Conservation (phyloP, 1,284 basidiomycete species). For the Sanghuangporus baumii region DNA sequence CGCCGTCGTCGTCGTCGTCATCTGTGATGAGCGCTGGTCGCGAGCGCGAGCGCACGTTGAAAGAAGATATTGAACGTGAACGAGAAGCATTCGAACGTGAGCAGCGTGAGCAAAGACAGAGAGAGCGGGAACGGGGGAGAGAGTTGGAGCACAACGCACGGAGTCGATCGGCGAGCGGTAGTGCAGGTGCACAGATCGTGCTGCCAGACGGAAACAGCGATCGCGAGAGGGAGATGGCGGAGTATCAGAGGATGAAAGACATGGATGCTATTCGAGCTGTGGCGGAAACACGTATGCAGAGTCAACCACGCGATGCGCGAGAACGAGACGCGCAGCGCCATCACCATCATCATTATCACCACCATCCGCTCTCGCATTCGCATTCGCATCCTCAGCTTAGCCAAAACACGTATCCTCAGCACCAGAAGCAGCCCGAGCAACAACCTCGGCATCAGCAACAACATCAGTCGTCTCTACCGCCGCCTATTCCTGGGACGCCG, state of each 20-base stretch:
- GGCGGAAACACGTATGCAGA: constrained; percentile 18
- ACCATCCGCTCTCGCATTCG: constrained; percentile 3
- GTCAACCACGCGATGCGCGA: constrained; percentile 5
- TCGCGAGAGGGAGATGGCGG: constrained; percentile 26
- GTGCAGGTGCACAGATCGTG: neutral
- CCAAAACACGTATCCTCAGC: neutral
- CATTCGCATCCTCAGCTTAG: constrained; percentile 6
- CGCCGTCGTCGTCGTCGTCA: constrained; percentile 5
- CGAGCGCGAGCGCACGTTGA: constrained; percentile 11
- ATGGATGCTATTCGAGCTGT: constrained; percentile 16
- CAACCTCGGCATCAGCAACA: neutral
- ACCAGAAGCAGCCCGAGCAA: constrained; percentile 5
- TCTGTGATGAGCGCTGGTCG: constrained; percentile 5
- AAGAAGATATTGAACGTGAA: constrained; percentile 15
- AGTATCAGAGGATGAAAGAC: constrained; percentile 24
- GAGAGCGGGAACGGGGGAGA: constrained; percentile 18
- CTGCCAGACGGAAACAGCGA: constrained; percentile 24
- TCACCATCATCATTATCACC: constrained; percentile 9
- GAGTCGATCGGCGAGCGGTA: constrained; percentile 3
- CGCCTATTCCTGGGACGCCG: neutral
- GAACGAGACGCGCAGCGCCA: constrained; percentile 14
- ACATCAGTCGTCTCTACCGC: neutral
- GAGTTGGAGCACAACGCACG: constrained; percentile 23
- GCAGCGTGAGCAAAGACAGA: constrained; percentile 3
- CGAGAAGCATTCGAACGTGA: constrained; percentile 1